Evolutionary conservation across 2,329 filamentous ascomycete species (phyloP).

Genomic region (Chaetomium olivaceum): DNA sequence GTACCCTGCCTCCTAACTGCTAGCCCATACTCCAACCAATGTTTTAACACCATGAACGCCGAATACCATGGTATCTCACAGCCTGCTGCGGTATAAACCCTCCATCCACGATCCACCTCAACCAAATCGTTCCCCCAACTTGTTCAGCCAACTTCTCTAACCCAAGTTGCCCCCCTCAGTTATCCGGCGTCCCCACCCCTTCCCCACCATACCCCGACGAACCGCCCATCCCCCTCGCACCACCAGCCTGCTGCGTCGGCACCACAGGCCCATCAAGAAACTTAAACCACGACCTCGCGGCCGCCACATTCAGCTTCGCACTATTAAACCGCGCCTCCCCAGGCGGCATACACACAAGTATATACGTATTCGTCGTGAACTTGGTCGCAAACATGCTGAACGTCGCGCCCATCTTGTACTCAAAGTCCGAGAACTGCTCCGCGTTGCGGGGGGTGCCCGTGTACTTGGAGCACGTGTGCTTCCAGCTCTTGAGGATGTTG

Average conservation of each 20-base stretch:
- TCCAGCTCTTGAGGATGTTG: slow-evolving; percentile 98
- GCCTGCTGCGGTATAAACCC: neutral
- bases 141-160: neutral
- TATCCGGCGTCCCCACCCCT: slow-evolving; percentile 1
- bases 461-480: slow-evolving; percentile 76
- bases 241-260: slow-evolving; percentile 27
- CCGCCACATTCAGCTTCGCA: slow-evolving; percentile 84
- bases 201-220: neutral
- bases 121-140: neutral
- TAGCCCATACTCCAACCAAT: neutral
- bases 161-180: neutral
- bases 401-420: slow-evolving; percentile 71
- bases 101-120: neutral
- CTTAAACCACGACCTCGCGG: slow-evolving; percentile 80
- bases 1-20: neutral
- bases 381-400: slow-evolving; percentile 96
- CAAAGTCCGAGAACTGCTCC: slow-evolving; percentile 78
- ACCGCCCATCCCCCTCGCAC: neutral
- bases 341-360: slow-evolving; percentile 87
- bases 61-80: slow-evolving; percentile 13
- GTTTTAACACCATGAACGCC: slow-evolving; percentile 21
- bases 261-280: slow-evolving; percentile 59
- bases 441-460: slow-evolving; percentile 78
- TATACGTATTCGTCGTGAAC: slow-evolving; percentile 96
- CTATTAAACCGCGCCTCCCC: slow-evolving; percentile 90